Conservation (phyloP, 257 asterid genomes). For the Solanum clarkiae region DNA sequence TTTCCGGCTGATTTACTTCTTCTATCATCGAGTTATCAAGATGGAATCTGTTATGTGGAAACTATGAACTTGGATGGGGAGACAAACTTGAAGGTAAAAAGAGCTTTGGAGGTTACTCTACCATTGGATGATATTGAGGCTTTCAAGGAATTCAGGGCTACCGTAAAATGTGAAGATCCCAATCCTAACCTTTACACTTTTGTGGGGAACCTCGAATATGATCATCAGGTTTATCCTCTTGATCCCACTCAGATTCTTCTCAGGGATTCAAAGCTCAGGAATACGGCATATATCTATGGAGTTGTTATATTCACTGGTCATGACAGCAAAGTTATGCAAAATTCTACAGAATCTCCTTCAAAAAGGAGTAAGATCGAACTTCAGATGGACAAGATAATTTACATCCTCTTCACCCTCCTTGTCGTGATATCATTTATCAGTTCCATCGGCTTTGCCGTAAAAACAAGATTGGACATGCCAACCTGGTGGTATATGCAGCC, state of each 20-base stretch:
- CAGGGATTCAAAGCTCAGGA: constrained; percentile 91
- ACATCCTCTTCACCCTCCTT: constrained; percentile 67
- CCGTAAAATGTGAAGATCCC: constrained; percentile 82
- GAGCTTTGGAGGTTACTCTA: constrained; percentile 62
- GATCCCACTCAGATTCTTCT: constrained; percentile 93
- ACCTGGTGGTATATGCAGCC: constrained; percentile 83
- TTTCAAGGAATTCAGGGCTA: constrained; percentile 64
- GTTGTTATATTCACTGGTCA: constrained; percentile 81
- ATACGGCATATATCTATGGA: constrained; percentile 71
- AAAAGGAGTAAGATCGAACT: constrained; percentile 81
- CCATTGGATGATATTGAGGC: constrained; percentile 46
- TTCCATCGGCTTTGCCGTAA: constrained; percentile 60
- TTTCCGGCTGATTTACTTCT: constrained; percentile 92
- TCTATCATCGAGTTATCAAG: constrained; percentile 77
- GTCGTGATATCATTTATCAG: constrained; percentile 67
- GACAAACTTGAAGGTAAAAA: constrained; percentile 87
- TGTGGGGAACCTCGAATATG: constrained; percentile 77
- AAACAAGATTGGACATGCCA: constrained; percentile 62
- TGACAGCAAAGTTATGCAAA: constrained; percentile 95
- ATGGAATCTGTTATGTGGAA: constrained; percentile 92
- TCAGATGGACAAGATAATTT: constrained; percentile 90
- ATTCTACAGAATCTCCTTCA: constrained; percentile 84
- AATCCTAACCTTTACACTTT: constrained; percentile 79
- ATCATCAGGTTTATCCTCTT: constrained; percentile 49
- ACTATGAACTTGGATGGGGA: constrained; percentile 97